phyloP scores from a whole-genome alignment of 2,329 filamentous ascomycete species.

The Ophiostoma novo-ulmi region DNA sequence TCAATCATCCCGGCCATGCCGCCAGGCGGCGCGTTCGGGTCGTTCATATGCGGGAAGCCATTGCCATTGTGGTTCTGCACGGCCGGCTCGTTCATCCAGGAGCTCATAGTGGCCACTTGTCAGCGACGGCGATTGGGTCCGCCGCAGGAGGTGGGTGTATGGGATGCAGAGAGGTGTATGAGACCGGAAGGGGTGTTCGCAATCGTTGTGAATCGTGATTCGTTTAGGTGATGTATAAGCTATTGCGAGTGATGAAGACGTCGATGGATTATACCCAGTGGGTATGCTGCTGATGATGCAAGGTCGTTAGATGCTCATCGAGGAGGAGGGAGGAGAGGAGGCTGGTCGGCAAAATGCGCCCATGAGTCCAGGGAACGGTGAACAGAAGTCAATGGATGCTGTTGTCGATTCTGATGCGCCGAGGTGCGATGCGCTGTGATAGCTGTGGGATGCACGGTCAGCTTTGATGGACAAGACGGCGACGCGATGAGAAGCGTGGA shows the following conservation, averaged over 20 bases:
- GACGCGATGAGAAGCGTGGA: constrained; percentile 9
- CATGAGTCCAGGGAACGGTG: constrained; percentile 34
- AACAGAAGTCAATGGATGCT: neutral
- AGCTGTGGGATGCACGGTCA: neutral
- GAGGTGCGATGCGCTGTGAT: constrained; percentile 4
- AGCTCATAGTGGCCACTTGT: constrained; percentile 50
- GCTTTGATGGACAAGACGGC: constrained; percentile 5
- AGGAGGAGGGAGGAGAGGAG: constrained; percentile 13
- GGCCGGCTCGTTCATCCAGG: constrained; percentile 66
- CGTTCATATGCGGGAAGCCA: constrained; percentile 60
- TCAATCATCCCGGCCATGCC: constrained; percentile 57
- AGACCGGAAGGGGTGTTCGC: neutral
- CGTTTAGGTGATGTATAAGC: neutral
- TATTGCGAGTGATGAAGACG: neutral
- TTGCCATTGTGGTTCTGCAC: constrained; percentile 66
- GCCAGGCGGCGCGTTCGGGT: constrained; percentile 46
- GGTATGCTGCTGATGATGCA: neutral
- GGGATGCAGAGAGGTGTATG: neutral
- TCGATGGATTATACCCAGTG: neutral
- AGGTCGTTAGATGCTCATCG: constrained; percentile 13
- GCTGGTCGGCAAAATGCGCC: constrained; percentile 30
- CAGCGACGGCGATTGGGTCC: constrained; percentile 33
- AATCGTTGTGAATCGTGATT: neutral
- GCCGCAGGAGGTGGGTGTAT: constrained; percentile 20
- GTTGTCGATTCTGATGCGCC: neutral